Conservation (phyloP, 495 filamentous ascomycete species). For the Penicillium parvum region DNA sequence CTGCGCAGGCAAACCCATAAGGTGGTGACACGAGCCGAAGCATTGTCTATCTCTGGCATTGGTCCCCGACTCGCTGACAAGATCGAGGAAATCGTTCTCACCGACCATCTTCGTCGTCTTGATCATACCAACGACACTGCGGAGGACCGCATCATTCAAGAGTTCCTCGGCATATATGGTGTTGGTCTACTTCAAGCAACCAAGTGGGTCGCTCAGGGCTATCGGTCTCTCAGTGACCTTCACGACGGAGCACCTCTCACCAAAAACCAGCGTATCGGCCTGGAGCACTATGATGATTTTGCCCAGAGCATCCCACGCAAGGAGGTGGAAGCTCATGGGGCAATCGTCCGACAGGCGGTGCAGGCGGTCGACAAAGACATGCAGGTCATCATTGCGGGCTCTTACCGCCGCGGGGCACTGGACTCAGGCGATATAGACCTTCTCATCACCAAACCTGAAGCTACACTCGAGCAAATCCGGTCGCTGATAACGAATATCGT, state of each 20-base stretch:
- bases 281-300: slow-evolving; percentile 82
- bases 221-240: slow-evolving; percentile 71
- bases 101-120: slow-evolving; percentile 68
- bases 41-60: slow-evolving; percentile 63
- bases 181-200: slow-evolving; percentile 67
- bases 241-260: slow-evolving; percentile 60
- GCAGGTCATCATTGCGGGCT: slow-evolving; percentile 73
- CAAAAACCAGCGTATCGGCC: slow-evolving; percentile 68
- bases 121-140: slow-evolving; percentile 65
- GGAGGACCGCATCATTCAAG: slow-evolving; percentile 55
- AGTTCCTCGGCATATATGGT: slow-evolving; percentile 76
- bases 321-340: slow-evolving; percentile 70
- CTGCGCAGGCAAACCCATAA: slow-evolving; percentile 62
- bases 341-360: slow-evolving; percentile 60
- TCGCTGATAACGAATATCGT: slow-evolving; percentile 59
- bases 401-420: slow-evolving; percentile 75
- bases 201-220: slow-evolving; percentile 75
- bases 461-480: slow-evolving; percentile 54
- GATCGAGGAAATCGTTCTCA: slow-evolving; percentile 85
- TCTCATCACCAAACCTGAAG: slow-evolving; percentile 70
- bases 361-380: slow-evolving; percentile 56
- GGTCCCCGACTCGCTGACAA: slow-evolving; percentile 76
- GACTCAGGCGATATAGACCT: slow-evolving; percentile 81
- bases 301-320: slow-evolving; percentile 72
- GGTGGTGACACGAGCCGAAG: slow-evolving; percentile 66